A percentile compares a stretch with the other conserved stretches of the same genome.
These are phyloP conservation scores for Fagopyrum esculentum DNA, from an alignment of 148 eudicot genomes.

Conservation along the genomic window DNA sequence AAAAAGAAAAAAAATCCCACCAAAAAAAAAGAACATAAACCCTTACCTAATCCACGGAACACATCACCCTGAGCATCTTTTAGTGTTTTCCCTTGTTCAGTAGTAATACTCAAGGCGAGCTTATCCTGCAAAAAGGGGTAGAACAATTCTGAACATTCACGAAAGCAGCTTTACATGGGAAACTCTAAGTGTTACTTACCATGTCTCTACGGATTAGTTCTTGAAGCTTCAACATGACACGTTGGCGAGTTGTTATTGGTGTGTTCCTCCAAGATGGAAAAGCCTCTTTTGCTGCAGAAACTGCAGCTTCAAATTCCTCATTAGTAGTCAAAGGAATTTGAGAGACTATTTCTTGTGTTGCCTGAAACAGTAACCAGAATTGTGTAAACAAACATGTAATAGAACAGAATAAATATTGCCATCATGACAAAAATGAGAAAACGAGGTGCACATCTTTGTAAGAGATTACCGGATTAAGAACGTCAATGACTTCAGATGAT, in stretches of 20 bases:
- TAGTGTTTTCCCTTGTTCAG: slow-evolving; percentile 97
- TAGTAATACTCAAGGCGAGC: slow-evolving; percentile 79
- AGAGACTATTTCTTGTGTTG: slow-evolving; percentile 92
- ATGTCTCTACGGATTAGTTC: slow-evolving; percentile 89
- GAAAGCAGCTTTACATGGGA: background rate
- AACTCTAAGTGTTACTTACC: slow-evolving; percentile 27
- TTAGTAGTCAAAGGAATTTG: slow-evolving; percentile 81
- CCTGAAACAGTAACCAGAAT: slow-evolving; percentile 33
- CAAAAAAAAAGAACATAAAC: slow-evolving; percentile 2
- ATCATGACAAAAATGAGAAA: background rate
- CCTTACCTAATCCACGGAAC: slow-evolving; percentile 91
- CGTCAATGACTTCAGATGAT: slow-evolving; percentile 63
- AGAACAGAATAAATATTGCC: background rate
- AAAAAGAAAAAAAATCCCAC: no score
- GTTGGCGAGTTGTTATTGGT: slow-evolving; percentile 86
- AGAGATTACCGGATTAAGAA: slow-evolving; percentile 66
- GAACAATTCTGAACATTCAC: background rate
- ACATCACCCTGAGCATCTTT: slow-evolving; percentile 99
- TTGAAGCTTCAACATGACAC: slow-evolving; percentile 86
- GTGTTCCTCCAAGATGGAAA: slow-evolving; percentile 86
- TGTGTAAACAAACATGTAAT: background rate
- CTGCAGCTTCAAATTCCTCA: slow-evolving; percentile 91
- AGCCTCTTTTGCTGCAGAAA: slow-evolving; percentile 86
- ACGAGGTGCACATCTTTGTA: background rate
- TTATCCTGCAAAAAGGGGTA: slow-evolving; percentile 55